Base-by-base conservation (phyloP, 495 filamentous ascomycete genomes). In the Xylaria venustula region DNA sequence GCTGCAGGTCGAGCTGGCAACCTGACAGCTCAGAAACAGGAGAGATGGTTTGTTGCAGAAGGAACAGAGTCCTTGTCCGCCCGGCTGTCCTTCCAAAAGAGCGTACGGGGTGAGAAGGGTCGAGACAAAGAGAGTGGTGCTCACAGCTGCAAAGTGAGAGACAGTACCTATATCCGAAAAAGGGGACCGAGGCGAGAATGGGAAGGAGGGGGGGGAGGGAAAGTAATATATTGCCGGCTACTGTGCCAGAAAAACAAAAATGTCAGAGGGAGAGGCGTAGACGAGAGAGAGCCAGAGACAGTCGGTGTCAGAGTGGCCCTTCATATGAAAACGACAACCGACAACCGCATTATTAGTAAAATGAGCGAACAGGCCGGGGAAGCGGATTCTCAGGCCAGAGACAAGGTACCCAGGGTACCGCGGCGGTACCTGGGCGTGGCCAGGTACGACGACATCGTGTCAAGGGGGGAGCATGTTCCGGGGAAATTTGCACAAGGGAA, bases 1-100 rank as follows among this genome's bases (percentile, higher is more conserved):
- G 64, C 66, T 65, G 66, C 64, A 62, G 69, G 66, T 67, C 66
- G 64, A 66, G 64, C 64, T 65, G 66, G 64, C 66, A 49, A 64
- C 56, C 57, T 62, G 58, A 67, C 66, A 66, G 67, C 63, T 61
- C 64, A 69, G 64, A 61, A 5, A 61, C 54, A 59, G 50, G 57
- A 60, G 63, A 60, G 64, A 64, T 67, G 64, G 65, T 62, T 67
- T 62, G 65, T 62, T 71, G 67, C 66, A 69, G 68, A 65, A 69
- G 57, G 61, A 48, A 50, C 60, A 62, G 65, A 36, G 20, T 54
- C 50, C 26, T 60, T 25, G 42, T 45, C 51, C 20, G 28, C 17
- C 40, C 50, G 28, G 19, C 41, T 54, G 54, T 37, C 58, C 62
- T 63, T 64, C 40, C 30, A 46, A 61, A 54, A 22, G 50, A 54